These are phyloP conservation scores for Aspergillus tubingensis DNA, from an alignment of 2,329 filamentous ascomycete species.

Conservation along the genomic window DNA sequence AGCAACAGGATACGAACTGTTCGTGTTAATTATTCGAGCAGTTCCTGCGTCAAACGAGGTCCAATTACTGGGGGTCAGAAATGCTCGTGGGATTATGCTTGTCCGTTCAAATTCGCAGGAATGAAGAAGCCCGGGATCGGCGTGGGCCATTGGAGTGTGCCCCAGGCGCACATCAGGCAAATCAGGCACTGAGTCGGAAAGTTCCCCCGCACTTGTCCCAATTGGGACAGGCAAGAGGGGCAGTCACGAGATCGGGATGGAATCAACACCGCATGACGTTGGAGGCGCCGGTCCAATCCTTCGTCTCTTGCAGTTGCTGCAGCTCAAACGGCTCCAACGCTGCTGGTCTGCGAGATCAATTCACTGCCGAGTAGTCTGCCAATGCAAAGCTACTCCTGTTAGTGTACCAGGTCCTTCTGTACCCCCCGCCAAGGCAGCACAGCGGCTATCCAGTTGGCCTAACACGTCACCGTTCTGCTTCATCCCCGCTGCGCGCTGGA, in stretches of 20 bases:
- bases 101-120: background rate
- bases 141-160: background rate
- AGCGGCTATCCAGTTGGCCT: slow-evolving; percentile 13
- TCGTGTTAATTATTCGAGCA: background rate
- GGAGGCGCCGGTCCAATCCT: slow-evolving; percentile 8
- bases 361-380: too few relatives aligned
- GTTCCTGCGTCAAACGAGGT: background rate
- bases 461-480: slow-evolving; percentile 19
- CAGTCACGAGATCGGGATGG: slow-evolving; percentile 20
- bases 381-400: background rate
- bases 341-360: background rate
- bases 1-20: background rate
- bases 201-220: slow-evolving; percentile 8
- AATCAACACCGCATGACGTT: slow-evolving; percentile 24
- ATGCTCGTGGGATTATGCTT: background rate
- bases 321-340: background rate
- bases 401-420: background rate
- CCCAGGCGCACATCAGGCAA: background rate
- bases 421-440: slow-evolving; percentile 1
- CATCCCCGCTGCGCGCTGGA: background rate
- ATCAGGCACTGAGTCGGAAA: background rate
- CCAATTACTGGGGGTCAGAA: background rate
- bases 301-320: background rate
- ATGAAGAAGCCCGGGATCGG: background rate
- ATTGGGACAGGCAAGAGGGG: background rate